Evolutionary conservation across 495 filamentous ascomycete species (phyloP), one percentile per base, ranked within the genome.

Genomic region (Xylaria telfairii): DNA sequence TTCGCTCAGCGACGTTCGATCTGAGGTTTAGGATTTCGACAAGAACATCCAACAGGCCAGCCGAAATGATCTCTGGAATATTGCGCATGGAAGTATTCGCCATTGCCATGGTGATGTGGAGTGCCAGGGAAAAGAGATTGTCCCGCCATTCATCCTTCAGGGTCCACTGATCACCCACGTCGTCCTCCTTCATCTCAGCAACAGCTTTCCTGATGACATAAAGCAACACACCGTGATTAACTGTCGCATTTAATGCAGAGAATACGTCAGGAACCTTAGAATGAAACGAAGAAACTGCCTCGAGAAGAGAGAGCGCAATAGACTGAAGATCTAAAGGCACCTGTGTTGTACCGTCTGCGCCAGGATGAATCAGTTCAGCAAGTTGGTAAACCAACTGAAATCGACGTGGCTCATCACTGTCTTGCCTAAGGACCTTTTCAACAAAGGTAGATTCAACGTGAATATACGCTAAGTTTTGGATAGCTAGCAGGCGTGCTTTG

Each of bases 221-320:
- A 76, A 97, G 90, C n/a, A 99, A 86, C 19, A 98, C 90, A 17
- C 96, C 96, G 73, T 99, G 96, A 76, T 95, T 98, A 65, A 97
- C 94, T 79, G 96, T 96, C 67, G 94, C 92, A 76, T 91, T 95
- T 28, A 99, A 83, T 37, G 95, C 95, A 62, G 92, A 87, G 70
- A 92, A 90, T 19, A 98, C 91, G 72, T 99, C 96, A 21, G 87
- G 77, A 26, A 91, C 86, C 75, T 92, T 96, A 67, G 83, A 76
- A 71, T 93, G 92, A 69, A 95, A 91, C 74, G 91, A 91, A 13
- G 91, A 86, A 51, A 98, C 85, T 10, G 92, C 92, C 79, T 97
- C 94, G 47, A 99, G 81, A 0, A 93, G 87, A 47, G 88, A 84
- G 37, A 98, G 83, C 6, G 94, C 94, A 69, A 95, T 86, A n/a